Base-by-base conservation (phyloP, 257 asterid species). In the Paraleonurus japonicus region DNA sequence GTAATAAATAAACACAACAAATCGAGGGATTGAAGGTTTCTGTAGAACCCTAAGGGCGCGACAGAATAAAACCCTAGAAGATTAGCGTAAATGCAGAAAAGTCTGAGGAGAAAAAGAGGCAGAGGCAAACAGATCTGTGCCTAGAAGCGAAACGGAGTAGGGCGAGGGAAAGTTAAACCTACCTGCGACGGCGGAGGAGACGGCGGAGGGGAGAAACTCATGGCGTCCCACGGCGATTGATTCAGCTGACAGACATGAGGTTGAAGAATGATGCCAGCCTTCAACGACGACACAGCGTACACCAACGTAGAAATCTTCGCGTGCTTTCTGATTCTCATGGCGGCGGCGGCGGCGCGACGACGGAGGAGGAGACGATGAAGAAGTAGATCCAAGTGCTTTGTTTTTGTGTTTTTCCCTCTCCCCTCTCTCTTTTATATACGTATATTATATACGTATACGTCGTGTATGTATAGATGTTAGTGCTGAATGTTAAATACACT, bases 191-290 rank as follows among this genome's bases (percentile, higher is more conserved):
- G 77, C 67, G 80, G 76, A 67, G 83, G 80, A 48, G 80, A 26
- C 8, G 85, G 22, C 61, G 90, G 84, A 0, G 82, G 81, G 19
- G 93, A 79, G 79, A 88, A 88, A 51, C 73, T 73, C 37, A 86
- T 76, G 39, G 81, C 90, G 84, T 93, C 98, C 98, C 98, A 87
- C 48, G 89, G 92, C 0, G 89, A 84, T 60, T 84, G 92, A 55
- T 87, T 87, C 4, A 84, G 84, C 81, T 81, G 84, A 5, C 92
- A 87, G 10, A 77, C 55, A 22, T 82, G 84, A 6, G 86, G 23
- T 16, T 78, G 82, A 22, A 63, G 4, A 22, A 43, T 11, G 27
- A 69, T 5, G 3, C 79, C 76, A 0, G 69, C 61, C 7, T 75
- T 60, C 5, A 69, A 43, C 17, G 78, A 65, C 50, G 87, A 47